Conservation (phyloP, 2,329 filamentous ascomycete species). For the Alternaria ethzedia region DNA sequence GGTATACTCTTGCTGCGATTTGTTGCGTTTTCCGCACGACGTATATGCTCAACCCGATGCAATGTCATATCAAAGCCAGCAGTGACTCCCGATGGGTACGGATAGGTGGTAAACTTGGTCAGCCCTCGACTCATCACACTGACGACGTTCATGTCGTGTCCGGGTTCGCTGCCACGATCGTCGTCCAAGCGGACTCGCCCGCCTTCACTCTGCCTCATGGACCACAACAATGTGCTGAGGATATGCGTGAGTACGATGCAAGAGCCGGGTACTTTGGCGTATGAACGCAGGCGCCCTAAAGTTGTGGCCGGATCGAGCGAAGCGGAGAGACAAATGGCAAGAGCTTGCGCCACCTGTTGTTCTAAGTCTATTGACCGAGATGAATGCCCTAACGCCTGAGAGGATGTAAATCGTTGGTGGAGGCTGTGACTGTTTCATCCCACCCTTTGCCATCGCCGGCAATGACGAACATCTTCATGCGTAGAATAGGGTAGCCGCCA, state of each 20-base stretch:
- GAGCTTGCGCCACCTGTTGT: conserved; percentile 23
- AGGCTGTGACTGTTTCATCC: conserved; percentile 11
- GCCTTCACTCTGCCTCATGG: conserved; percentile 9
- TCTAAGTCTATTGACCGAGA: conserved; percentile 24
- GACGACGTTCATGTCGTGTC: conserved; percentile 64
- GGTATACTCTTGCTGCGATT: not conserved
- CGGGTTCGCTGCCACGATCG: conserved; percentile 54
- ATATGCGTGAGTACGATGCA: not conserved
- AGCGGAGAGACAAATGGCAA: conserved; percentile 19
- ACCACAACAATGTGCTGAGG: not conserved
- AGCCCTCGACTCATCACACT: conserved; percentile 70
- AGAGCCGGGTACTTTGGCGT: not conserved
- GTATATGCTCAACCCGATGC: conserved; percentile 61
- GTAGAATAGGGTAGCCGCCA: conserved; percentile 23
- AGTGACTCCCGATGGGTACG: conserved; percentile 68
- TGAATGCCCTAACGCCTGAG: conserved; percentile 27
- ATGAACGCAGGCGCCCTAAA: not conserved
- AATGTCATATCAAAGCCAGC: conserved; percentile 67
- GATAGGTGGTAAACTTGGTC: conserved; percentile 54
- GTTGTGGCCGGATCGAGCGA: conserved; percentile 12
- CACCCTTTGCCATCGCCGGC: conserved; percentile 23
- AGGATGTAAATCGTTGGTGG: conserved; percentile 12
- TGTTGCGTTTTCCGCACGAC: conserved; percentile 59
- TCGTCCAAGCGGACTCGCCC: conserved; percentile 51
- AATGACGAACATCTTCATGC: conserved; percentile 27